Base-by-base conservation (phyloP, 768 basidiomycete species). In the Holtermanniella nyarrowii region DNA sequence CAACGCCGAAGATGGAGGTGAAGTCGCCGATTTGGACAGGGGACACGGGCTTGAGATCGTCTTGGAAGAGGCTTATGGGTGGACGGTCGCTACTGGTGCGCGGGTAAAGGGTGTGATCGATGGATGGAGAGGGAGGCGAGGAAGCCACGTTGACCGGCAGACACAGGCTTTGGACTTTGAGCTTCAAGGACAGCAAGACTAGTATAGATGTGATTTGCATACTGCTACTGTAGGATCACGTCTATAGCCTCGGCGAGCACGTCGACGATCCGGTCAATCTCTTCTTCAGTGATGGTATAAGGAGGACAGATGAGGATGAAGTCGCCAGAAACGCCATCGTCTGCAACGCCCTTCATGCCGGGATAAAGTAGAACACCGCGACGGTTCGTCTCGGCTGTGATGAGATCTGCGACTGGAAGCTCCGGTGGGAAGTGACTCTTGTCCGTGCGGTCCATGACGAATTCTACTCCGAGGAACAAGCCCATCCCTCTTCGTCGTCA, bases 271-370 rank as follows among this genome's bases (percentile, higher is more conserved):
- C 67, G 76, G 57, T 82, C 79, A 20, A 87, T 76, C 71, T 89
- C 79, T 59, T 80, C 77, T 55, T 75, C 73, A 3, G 80, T 86
- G 39, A 85, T 75, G 63, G 83, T 89, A 68, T 85, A 88, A 4
- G 87, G 84, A 24, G 88, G 88, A 0, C 85, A 78, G 46, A 91
- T 73, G 54, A 90, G 78, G 47, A 80, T 72, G 60, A 83, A 81
- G 53, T 87, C 78, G 67, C 88, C 88, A 67, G 77, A 77, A 5
- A 76, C 80, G 12, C 86, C 86, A 62, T 86, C 79, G 26, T 84
- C 56, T 4, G 56, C 53, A 14, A 51, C 56, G 26, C 42, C 56
- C 31, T 45, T 66, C 49, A 81, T 80, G 42, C 77, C 79, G 24
- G 80, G 83, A 68, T 88, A 87, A 14, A 85, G 77, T 20, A 79